Conservation (phyloP, 2,329 filamentous ascomycete species). For the Sporothrix pallida region DNA sequence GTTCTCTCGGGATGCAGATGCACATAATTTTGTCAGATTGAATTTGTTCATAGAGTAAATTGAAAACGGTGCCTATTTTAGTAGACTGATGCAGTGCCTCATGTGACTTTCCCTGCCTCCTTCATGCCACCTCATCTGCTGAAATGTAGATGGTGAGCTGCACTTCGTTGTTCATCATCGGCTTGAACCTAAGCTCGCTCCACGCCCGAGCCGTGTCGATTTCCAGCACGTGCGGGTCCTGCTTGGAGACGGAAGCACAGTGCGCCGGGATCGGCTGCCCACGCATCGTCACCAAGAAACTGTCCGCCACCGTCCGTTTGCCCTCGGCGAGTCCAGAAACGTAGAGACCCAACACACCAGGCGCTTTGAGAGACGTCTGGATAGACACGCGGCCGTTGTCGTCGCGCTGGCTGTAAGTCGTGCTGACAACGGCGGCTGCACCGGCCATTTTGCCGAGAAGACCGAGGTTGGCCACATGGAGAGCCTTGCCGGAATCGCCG, state of each 20-base stretch:
- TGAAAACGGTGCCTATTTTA: background rate
- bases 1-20: too few relatives aligned
- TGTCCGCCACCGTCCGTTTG: conserved; percentile 62
- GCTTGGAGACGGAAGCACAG: conserved; percentile 64
- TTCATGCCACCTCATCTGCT: conserved; percentile 40
- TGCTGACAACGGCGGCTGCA: conserved; percentile 73
- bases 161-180: conserved; percentile 82
- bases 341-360: conserved; percentile 78
- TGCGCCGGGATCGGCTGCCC: conserved; percentile 71
- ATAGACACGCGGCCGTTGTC: conserved; percentile 68
- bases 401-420: conserved; percentile 53
- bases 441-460: conserved; percentile 90
- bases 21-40: background rate
- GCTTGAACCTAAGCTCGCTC: conserved; percentile 71
- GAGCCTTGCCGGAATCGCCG: conserved; percentile 47
- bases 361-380: conserved; percentile 75
- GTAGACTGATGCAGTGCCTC: too few relatives aligned
- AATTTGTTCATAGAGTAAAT: background rate
- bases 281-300: conserved; percentile 77
- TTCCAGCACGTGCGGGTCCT: conserved; percentile 68
- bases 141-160: conserved; percentile 67
- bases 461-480: conserved; percentile 74
- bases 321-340: conserved; percentile 67
- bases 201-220: conserved; percentile 80
- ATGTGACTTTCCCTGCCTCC: too few relatives aligned